Base-by-base conservation (phyloP, 352 stramenopile species). In the Phytophthora colocasiae region DNA sequence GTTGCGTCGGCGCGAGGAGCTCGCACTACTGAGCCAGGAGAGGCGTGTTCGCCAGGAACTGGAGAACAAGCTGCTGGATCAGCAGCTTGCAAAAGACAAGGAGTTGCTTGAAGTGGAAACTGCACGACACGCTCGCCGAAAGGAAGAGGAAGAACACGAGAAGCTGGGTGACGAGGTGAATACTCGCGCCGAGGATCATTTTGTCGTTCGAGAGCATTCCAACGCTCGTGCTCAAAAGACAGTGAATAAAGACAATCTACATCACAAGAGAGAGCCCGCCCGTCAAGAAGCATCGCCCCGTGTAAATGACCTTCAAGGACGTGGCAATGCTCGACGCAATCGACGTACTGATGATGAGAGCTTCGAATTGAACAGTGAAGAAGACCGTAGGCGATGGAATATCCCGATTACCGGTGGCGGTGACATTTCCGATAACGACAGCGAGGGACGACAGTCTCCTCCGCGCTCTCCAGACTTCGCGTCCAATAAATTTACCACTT, bases 31-130 rank as follows among this genome's bases (percentile, higher is more conserved):
- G 11, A 70, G 77, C 11, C 80, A 91, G 63, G 85, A 91, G 58
- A 67, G 77, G 14, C 77, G 67, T 8, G 55, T 91, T 46, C 81
- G 81, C 3, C 72, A 93, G 52, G 63, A 87, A 46, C 62, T 87
- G 15, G 75, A 90, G 22, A 80, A 77, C 4, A 62, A 83, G 29
- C 50, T 87, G 14, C 40, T 86, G 32, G 70, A 80, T 3, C 69
- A 81, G 27, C 51, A 75, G 32, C 34, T 80, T 43, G 63, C 52
- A 2, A 83, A 84, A 61, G 78, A 89, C 19, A 77, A 83, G 49
- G 71, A 81, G 46, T 44, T 88, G 2, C 43, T 80, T 11, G 70
- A 81, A 50, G 53, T 88, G 4, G 74, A 86, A 63, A 70, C 64
- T 8, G 26, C 73, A 24, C 66, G 73, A 31, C 58, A 55, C 32